Conservation (phyloP, 495 filamentous ascomycete species). For the Xylaria cubensis region DNA sequence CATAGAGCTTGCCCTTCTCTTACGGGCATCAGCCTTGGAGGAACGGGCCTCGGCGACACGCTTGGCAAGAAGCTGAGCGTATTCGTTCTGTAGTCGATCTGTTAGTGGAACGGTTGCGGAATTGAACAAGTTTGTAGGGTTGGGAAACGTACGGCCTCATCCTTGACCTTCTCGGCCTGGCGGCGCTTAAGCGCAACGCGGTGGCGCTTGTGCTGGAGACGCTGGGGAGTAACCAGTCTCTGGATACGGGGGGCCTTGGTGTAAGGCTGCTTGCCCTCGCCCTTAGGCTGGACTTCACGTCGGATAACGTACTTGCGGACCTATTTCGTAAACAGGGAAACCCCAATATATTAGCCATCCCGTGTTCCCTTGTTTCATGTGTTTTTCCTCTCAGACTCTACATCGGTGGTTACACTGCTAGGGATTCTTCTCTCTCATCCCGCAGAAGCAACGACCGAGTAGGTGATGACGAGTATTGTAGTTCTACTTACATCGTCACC, state of each 20-base stretch:
- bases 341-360: constrained; percentile 47
- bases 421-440: constrained; percentile 54
- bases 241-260: constrained; percentile 99
- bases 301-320: constrained; percentile 99
- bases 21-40: constrained; percentile 88
- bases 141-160: constrained; percentile 86
- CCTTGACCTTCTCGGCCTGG: constrained; percentile 89
- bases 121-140: not conserved
- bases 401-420: constrained; percentile 50
- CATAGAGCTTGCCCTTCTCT: constrained; percentile 96
- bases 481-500: constrained; percentile 94
- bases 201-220: constrained; percentile 99
- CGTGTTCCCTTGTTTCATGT: constrained; percentile 26
- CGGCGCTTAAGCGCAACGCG: constrained; percentile 96
- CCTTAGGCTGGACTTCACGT: constrained; percentile 93
- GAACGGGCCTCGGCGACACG: constrained; percentile 94
- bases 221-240: constrained; percentile 98
- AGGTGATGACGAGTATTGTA: constrained; percentile 64
- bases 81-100: constrained; percentile 73
- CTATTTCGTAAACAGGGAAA: constrained; percentile 54
- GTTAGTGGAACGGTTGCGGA: constrained; percentile 39
- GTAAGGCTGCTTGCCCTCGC: constrained; percentile 94
- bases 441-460: constrained; percentile 50
- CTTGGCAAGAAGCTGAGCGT: constrained; percentile 89
- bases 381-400: constrained; percentile 58